phyloP scores from a whole-genome alignment of 2,329 filamentous ascomycete species.

The Penicillium sp. region DNA sequence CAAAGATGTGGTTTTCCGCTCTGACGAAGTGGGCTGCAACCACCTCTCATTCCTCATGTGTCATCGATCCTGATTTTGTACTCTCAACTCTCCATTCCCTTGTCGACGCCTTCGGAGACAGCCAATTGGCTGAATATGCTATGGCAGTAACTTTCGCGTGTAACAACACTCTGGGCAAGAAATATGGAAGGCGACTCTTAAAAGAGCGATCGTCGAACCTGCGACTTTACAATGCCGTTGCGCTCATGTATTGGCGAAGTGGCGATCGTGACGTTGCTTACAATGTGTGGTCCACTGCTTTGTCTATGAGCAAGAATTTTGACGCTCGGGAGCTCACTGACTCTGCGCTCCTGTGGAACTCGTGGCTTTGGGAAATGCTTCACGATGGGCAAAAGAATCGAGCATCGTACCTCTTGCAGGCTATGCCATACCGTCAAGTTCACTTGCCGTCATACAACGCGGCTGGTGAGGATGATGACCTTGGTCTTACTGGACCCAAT shows the following conservation, averaged over 20 bases:
- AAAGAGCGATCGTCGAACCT: slow-evolving; percentile 58
- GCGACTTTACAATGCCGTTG: slow-evolving; percentile 69
- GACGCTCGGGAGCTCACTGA: slow-evolving; percentile 29
- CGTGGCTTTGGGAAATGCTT: slow-evolving; percentile 62
- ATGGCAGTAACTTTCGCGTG: slow-evolving; percentile 58
- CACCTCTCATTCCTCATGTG: slow-evolving; percentile 23
- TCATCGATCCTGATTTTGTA: slow-evolving; percentile 42
- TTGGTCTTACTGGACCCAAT: slow-evolving; percentile 24
- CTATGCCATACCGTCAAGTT: slow-evolving; percentile 31
- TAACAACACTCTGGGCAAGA: slow-evolving; percentile 52
- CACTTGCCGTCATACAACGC: slow-evolving; percentile 26
- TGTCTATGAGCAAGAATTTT: slow-evolving; percentile 48
- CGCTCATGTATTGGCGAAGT: slow-evolving; percentile 57
- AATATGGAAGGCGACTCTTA: slow-evolving; percentile 63
- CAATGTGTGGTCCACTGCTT: slow-evolving; percentile 59
- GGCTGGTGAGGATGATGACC: background rate
- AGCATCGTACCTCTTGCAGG: slow-evolving; percentile 35
- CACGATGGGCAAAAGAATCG: slow-evolving; percentile 30
- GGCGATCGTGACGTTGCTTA: slow-evolving; percentile 51
- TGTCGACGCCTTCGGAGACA: slow-evolving; percentile 37
- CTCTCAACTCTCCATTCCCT: slow-evolving; percentile 52
- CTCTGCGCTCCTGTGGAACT: slow-evolving; percentile 47
- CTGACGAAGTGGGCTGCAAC: slow-evolving; percentile 27
- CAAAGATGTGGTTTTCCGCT: slow-evolving; percentile 42
- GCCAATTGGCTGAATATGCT: slow-evolving; percentile 57